A percentile compares a stretch with the other conserved stretches of the same genome.
Evolutionary conservation across 2,329 filamentous ascomycete species (phyloP).

Genomic region (Allantophomopsis lycopodina): DNA sequence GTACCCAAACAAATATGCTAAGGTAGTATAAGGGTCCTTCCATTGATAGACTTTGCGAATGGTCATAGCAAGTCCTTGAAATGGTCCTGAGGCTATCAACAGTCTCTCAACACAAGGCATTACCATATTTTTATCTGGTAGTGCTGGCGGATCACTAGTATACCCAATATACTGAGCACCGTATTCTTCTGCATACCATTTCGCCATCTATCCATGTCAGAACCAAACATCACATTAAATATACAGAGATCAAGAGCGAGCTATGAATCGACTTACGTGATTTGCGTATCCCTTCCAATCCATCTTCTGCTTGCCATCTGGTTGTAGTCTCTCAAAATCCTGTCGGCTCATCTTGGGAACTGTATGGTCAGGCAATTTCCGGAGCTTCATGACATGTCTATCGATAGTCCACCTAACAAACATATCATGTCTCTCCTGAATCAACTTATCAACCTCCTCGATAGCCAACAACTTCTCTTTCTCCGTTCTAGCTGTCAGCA

Average conservation of each 20-base stretch:
- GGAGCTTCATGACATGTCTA: slow-evolving; percentile 18
- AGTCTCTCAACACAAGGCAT: slow-evolving; percentile 20
- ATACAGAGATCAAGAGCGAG: not conserved
- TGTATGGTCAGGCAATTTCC: slow-evolving; percentile 6
- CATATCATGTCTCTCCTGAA: slow-evolving; percentile 16
- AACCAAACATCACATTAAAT: too few species aligned
- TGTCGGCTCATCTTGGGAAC: slow-evolving; percentile 6
- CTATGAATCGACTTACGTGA: slow-evolving; percentile 1
- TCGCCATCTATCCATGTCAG: slow-evolving; percentile 7
- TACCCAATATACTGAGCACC: slow-evolving; percentile 20
- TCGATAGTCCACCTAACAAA: slow-evolving; percentile 20
- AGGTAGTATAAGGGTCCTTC: slow-evolving; percentile 15
- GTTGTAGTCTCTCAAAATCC: slow-evolving; percentile 7
- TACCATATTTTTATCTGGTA: slow-evolving; percentile 17
- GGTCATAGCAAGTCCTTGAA: slow-evolving; percentile 19
- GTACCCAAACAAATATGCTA: slow-evolving; percentile 11
- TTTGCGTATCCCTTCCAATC: slow-evolving; percentile 16
- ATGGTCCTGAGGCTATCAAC: slow-evolving; percentile 17
- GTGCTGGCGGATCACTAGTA: slow-evolving; percentile 13
- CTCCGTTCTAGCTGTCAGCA: slow-evolving; percentile 10
- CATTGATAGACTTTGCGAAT: slow-evolving; percentile 18
- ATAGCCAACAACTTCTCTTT: not conserved
- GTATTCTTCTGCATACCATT: slow-evolving; percentile 16
- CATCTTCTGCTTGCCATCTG: slow-evolving; percentile 6
- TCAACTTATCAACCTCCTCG: slow-evolving; percentile 10